A percentile compares a stretch with the other conserved stretches of the same genome.
Conservation (phyloP, 2,329 filamentous ascomycete species). For the Beauveria bassiana region DNA sequence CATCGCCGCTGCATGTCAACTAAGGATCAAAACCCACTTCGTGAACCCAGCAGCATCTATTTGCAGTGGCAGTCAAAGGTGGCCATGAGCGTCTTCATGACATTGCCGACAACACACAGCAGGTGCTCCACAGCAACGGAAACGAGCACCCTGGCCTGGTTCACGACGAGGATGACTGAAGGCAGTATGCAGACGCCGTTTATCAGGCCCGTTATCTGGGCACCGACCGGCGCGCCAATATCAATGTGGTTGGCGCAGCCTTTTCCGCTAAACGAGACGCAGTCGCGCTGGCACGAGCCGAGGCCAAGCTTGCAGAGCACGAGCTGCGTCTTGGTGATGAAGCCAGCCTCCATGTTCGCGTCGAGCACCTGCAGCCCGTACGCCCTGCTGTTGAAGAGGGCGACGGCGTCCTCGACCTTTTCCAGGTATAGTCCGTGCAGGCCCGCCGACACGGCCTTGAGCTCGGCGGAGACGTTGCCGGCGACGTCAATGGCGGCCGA, state of each 20-base stretch:
- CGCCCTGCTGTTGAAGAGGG: conserved; percentile 30
- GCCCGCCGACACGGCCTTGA: conserved; percentile 25
- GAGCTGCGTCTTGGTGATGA: conserved; percentile 19
- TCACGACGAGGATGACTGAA: conserved; percentile 22
- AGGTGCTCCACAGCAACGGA: conserved; percentile 22
- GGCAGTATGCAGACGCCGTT: conserved; percentile 26
- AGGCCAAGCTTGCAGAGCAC: conserved; percentile 25
- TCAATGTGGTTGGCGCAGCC: conserved; percentile 33
- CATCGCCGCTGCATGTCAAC: background rate
- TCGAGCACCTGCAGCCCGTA: conserved; percentile 20
- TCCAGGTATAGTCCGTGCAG: conserved; percentile 27
- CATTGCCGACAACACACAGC: conserved; percentile 26
- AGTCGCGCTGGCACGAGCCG: conserved; percentile 28
- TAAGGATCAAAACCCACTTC: background rate
- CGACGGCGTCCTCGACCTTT: conserved; percentile 23
- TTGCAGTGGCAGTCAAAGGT: conserved; percentile 27
- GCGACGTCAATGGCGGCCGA: conserved; percentile 16
- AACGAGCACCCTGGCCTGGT: conserved; percentile 19
- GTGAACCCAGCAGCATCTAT: conserved; percentile 13
- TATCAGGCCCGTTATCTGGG: conserved; percentile 20
- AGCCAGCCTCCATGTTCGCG: conserved; percentile 18
- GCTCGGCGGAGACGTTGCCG: conserved; percentile 20
- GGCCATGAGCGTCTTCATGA: conserved; percentile 22
- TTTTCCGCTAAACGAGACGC: conserved; percentile 29
- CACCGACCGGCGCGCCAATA: conserved; percentile 18